Evolutionary conservation across 2,329 filamentous ascomycete species (phyloP).

Genomic region (Fusarium liriodendri): DNA sequence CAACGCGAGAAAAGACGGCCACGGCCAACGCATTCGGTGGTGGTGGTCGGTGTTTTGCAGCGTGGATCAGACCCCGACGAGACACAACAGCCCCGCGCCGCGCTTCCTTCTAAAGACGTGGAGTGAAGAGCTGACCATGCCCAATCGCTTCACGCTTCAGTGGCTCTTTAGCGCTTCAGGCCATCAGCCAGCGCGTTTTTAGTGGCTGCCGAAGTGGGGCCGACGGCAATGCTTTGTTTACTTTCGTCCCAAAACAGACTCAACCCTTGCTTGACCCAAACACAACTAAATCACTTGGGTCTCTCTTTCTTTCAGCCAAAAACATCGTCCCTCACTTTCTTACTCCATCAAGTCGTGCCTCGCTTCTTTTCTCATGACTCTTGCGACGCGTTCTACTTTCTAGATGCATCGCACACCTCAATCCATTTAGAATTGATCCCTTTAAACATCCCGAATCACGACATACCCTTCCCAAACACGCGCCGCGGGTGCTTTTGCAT

Average conservation of each 20-base stretch:
- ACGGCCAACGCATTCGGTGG: not conserved
- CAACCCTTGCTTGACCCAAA: slow-evolving; percentile 30
- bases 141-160: not conserved
- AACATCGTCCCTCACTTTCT: slow-evolving; percentile 14
- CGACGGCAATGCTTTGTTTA: slow-evolving; percentile 46
- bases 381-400: slow-evolving; percentile 21
- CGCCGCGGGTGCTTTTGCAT: slow-evolving; percentile 37
- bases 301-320: slow-evolving; percentile 29
- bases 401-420: slow-evolving; percentile 27
- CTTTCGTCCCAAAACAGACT: slow-evolving; percentile 49
- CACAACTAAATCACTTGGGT: slow-evolving; percentile 34
- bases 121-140: not conserved
- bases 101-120: not conserved
- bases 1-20: not conserved
- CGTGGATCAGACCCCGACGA: not conserved
- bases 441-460: slow-evolving; percentile 15
- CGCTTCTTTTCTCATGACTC: slow-evolving; percentile 24
- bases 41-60: not conserved
- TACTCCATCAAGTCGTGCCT: slow-evolving; percentile 19
- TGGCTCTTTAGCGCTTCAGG: slow-evolving; percentile 10
- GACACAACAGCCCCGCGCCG: not conserved
- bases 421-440: slow-evolving; percentile 36
- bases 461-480: slow-evolving; percentile 31
- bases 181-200: slow-evolving; percentile 11
- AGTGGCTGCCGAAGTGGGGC: slow-evolving; percentile 19